Percentiles rank a stretch among this genome's conserved stretches.
These are phyloP conservation scores for Botrytis fabae DNA, from an alignment of 2,329 filamentous ascomycete genomes.

Conservation along the genomic window DNA sequence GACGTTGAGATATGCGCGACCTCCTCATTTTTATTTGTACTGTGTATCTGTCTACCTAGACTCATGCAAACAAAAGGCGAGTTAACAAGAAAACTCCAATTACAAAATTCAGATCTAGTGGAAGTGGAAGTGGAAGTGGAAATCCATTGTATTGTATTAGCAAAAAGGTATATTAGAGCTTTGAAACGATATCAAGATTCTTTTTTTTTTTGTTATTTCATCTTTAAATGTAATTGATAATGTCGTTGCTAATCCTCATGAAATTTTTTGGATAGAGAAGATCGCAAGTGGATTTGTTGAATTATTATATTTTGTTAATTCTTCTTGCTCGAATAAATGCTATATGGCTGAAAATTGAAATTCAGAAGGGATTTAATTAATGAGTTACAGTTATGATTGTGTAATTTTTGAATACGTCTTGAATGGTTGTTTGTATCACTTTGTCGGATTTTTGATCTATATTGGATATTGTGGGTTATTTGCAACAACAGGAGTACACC, in stretches of 20 bases:
- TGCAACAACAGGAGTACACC: background rate
- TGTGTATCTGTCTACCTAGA: background rate
- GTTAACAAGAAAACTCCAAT: too few relatives aligned
- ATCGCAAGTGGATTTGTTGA: background rate
- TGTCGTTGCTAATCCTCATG: constrained; percentile 10
- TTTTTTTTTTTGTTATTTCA: background rate
- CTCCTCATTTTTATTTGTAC: background rate
- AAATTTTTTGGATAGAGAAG: constrained; percentile 41
- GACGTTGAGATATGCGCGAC: background rate
- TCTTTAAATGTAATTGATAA: background rate
- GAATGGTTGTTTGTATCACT: constrained; percentile 55
- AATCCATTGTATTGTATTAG: background rate
- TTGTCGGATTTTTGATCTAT: constrained; percentile 58
- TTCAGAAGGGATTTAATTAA: constrained; percentile 19
- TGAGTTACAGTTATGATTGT: constrained; percentile 52
- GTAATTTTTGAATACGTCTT: constrained; percentile 51
- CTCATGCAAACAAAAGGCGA: background rate
- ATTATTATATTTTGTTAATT: too few relatives aligned
- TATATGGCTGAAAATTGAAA: too few relatives aligned
- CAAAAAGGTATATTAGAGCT: background rate
- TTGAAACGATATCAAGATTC: background rate
- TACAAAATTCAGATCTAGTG: background rate
- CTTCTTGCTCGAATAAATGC: too few relatives aligned
- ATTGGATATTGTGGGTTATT: constrained; percentile 45
- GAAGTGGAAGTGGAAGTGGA: background rate